Evolutionary conservation across 192 early-diverging fungal genomes (phyloP), one percentile per base, ranked within the genome.

Genomic region (Chytriomyces sp.): DNA sequence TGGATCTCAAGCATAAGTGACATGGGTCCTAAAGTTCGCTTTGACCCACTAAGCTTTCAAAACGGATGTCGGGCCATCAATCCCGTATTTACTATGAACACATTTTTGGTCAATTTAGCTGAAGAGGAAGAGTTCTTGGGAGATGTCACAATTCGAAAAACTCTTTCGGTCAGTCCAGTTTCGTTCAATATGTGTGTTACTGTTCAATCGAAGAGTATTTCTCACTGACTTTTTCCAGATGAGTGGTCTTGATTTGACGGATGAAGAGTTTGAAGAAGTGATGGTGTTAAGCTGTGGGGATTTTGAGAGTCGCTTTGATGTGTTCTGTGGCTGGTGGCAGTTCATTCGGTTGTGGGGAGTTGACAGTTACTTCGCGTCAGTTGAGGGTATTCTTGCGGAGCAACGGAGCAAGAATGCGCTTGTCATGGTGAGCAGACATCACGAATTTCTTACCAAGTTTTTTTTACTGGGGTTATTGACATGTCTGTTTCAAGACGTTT

Each of bases 1-100:
- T 71, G 67, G 68, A 62, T 78, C n/a, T 70, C 77, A 3, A 72
- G 62, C 57, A 46, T 78, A 7, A 70, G 64, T 18, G 77, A 78
- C 23, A 6, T 64, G 45, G 77, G 77, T 16, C 77, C 77, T 11
- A 78, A 70, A 63, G 60, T 65, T n/a, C 62, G 65, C 59, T 78
- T 78, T 50, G 77, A 78, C 46, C 68, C 69, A 18, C 7, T 47
- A 10, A 49, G 59, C 13, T 78, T 78, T 69, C 50, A 78, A 49
- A 78, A 71, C 45, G 53, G 59, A 18, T 61, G 57, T 26, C 67
- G 69, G 2, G 60, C 59, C 26, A 24, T 78, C 13, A 49, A 78
- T 64, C 77, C 77, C 20, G 77, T 70, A 24, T 78, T 78, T 62
- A 69, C 43, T 45, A 10, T 47, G 24, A 69, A 78, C 16, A 7